Evolutionary conservation across 2,329 filamentous ascomycete species (phyloP), one percentile per base, ranked within the genome.

Genomic region (Cryoendolithus antarcticus): DNA sequence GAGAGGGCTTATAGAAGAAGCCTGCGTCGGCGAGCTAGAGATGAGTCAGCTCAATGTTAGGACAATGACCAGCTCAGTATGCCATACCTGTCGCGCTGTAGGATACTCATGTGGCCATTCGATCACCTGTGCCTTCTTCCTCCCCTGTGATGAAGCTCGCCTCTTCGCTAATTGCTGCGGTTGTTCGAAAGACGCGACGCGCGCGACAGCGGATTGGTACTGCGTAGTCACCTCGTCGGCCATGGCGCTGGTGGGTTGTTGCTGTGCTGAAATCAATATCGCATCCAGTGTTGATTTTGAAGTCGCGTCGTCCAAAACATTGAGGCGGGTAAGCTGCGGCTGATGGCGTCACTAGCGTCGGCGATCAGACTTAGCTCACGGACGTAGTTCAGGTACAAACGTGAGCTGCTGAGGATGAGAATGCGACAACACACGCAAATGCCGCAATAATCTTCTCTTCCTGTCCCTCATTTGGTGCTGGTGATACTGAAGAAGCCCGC

Each of bases 1-100:
- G 31, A 9, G 74, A 76, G 2, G 91, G 89, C 44, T 79, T 75
- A 64, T 85, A 96, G 64, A 81, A 91, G 65, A 98, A 94, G 30
- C 91, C 91, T 41, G 91, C 89, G 55, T 75, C 77, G 4, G 91
- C 89, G 52, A 98, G 79, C 82, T 94, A 56, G 33, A 35, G 32
- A 28, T 35, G 37, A 34, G 36, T 55, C 35, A 56, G 48, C 38
- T 19, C 15, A 34, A 32, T 24, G n/a, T 4, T 8, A 11, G 6
- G 5, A 35, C 32, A 21, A 4, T 27, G 15, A 58, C 48, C 39
- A 43, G 31, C 7, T 10, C 8, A 9, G 55, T 10, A 30, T n/a
- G 5, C 2, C 63, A 49, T 65, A 84, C 82, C 48, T 80, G 74
- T 48, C 75, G 70, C 9, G 80, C 70, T 1, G 75, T 67, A 1